A percentile compares a stretch with the other conserved stretches of the same genome.
These are phyloP conservation scores for Xylaria sp. DNA, from an alignment of 2,329 filamentous ascomycete genomes.

Conservation along the genomic window DNA sequence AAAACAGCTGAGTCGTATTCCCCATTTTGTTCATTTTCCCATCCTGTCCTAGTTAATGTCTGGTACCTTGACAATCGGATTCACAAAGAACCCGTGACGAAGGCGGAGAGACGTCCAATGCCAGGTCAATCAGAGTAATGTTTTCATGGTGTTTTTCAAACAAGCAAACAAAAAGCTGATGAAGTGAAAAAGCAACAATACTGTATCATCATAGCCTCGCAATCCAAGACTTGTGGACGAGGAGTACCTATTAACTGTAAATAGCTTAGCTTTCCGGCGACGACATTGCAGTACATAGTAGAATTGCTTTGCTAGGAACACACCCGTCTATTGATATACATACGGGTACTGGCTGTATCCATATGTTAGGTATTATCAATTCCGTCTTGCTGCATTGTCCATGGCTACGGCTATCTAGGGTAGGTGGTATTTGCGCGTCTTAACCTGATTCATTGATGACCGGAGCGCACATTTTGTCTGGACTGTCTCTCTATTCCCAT, in stretches of 20 bases:
- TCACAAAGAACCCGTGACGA: background rate
- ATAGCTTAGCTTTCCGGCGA: background rate
- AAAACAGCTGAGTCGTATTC: constrained; percentile 20
- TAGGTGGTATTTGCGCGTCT: constrained; percentile 4
- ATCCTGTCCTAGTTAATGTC: constrained; percentile 9
- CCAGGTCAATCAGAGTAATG: background rate
- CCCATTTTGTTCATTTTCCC: constrained; percentile 4
- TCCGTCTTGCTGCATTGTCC: background rate
- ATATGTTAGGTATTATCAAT: background rate
- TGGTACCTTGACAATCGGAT: background rate
- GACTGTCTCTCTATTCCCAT: background rate
- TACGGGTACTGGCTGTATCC: background rate
- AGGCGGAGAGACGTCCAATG: background rate
- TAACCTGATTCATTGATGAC: constrained; percentile 20
- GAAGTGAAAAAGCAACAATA: background rate
- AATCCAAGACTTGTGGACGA: background rate
- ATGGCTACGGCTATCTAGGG: background rate
- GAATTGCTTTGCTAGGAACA: constrained; percentile 1
- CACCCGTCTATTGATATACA: background rate
- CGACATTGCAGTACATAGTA: background rate
- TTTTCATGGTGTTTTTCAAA: background rate
- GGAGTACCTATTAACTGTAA: background rate
- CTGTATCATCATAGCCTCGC: background rate
- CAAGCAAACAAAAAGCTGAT: background rate
- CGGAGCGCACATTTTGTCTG: constrained; percentile 14